These are phyloP conservation scores for Beauveria asiatica DNA, from an alignment of 2,329 filamentous ascomycete genomes.

Conservation along the genomic window DNA sequence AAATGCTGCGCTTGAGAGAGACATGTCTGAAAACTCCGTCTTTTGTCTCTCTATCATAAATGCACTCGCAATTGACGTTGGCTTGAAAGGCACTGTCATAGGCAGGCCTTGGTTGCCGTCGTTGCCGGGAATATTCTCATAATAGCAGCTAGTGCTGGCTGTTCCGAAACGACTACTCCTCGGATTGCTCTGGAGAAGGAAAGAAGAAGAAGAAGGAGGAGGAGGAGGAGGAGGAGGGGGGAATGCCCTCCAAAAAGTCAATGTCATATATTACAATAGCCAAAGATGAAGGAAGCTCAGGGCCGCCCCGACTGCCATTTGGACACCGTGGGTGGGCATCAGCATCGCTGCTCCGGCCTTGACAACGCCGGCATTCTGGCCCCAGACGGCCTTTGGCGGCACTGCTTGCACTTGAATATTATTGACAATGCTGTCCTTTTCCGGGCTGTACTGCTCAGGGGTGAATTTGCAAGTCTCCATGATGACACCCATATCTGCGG, in stretches of 20 bases:
- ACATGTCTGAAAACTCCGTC: neutral
- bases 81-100: too few species aligned
- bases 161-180: too few species aligned
- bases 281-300: neutral
- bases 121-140: too few species aligned
- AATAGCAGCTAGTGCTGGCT: too few species aligned
- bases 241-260: neutral
- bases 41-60: neutral
- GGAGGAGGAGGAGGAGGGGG: too few species aligned
- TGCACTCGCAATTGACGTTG: too few species aligned
- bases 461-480: slow-evolving; percentile 28
- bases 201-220: neutral
- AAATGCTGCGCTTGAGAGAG: neutral
- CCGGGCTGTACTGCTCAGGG: slow-evolving; percentile 20
- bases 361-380: slow-evolving; percentile 12
- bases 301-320: neutral
- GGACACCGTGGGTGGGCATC: neutral
- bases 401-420: slow-evolving; percentile 27
- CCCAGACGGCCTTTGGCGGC: slow-evolving; percentile 17
- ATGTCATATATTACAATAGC: neutral
- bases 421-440: slow-evolving; percentile 23
- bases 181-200: neutral
- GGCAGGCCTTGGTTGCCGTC: too few species aligned
- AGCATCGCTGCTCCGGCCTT: neutral
- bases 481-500: slow-evolving; percentile 28